These are phyloP conservation scores for Senna siamea DNA, from an alignment of 306 rosid genomes.

Conservation along the genomic window DNA sequence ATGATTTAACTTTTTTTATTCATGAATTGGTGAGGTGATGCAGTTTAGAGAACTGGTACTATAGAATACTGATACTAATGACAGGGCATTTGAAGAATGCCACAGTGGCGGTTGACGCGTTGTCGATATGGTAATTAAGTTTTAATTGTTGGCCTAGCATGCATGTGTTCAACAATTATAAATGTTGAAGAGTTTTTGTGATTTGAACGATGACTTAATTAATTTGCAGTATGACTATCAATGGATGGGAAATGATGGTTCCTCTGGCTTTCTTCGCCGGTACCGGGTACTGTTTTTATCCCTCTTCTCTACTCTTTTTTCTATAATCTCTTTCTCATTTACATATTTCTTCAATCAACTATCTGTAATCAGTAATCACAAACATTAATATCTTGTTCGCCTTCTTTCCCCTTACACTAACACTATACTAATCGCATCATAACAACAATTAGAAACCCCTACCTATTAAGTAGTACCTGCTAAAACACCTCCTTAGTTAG, in stretches of 20 bases:
- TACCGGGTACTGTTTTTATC: constrained; percentile 52
- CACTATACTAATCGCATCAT: no score
- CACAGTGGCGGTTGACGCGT: constrained; percentile 73
- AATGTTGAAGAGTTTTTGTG: not conserved
- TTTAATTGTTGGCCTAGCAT: not conserved
- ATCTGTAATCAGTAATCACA: no score
- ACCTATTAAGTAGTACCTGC: no score
- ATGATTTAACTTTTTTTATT: no score
- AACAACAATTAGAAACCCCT: no score
- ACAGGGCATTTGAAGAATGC: constrained; percentile 72
- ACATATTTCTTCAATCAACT: no score
- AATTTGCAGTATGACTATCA: constrained; percentile 69
- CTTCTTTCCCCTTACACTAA: no score
- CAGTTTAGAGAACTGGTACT: constrained; percentile 85
- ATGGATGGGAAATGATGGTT: constrained; percentile 90
- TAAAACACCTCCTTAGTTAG: no score
- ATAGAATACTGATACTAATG: constrained; percentile 64
- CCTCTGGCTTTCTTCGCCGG: constrained; percentile 80
- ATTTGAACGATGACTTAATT: not conserved
- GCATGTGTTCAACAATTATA: not conserved
- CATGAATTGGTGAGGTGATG: constrained; percentile 1
- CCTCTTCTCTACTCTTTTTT: not conserved
- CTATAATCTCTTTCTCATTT: no score
- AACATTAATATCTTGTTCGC: no score
- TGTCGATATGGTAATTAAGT: constrained; percentile 63